phyloP scores from a whole-genome alignment of 2,329 filamentous ascomycete genomes.

The Herpotrichia juniperi region DNA sequence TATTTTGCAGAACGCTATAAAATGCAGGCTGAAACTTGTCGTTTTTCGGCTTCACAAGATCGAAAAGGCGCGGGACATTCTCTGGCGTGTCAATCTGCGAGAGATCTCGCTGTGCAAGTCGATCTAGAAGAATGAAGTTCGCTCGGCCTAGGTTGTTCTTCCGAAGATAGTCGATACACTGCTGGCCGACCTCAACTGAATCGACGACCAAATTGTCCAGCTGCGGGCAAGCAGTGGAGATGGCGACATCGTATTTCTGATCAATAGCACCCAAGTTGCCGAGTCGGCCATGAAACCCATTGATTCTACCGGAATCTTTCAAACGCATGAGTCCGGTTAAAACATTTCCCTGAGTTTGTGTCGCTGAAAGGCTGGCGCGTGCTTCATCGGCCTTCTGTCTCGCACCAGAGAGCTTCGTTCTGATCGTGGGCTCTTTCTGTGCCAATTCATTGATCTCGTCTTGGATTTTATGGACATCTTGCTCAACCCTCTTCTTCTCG shows the following conservation, averaged over 20 bases:
- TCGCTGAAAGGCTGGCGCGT: slow-evolving; percentile 84
- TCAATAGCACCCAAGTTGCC: slow-evolving; percentile 95
- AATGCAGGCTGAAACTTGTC: slow-evolving; percentile 88
- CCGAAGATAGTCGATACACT: slow-evolving; percentile 95
- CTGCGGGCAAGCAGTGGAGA: slow-evolving; percentile 90
- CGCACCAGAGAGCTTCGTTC: slow-evolving; percentile 83
- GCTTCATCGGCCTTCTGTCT: slow-evolving; percentile 97
- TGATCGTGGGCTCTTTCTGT: slow-evolving; percentile 79
- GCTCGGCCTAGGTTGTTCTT: slow-evolving; percentile 97
- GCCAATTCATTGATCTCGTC: slow-evolving; percentile 74
- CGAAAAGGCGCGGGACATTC: slow-evolving; percentile 88
- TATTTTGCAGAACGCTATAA: slow-evolving; percentile 94
- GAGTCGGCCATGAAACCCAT: slow-evolving; percentile 93
- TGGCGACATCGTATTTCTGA: slow-evolving; percentile 93
- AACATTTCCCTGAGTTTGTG: slow-evolving; percentile 91
- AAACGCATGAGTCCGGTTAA: slow-evolving; percentile 90
- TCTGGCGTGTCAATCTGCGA: slow-evolving; percentile 86
- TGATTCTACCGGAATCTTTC: slow-evolving; percentile 94
- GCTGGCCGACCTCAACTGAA: slow-evolving; percentile 92
- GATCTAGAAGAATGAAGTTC: slow-evolving; percentile 96
- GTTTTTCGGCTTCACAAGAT: slow-evolving; percentile 87
- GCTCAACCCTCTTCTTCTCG: slow-evolving; percentile 73
- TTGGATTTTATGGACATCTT: slow-evolving; percentile 74
- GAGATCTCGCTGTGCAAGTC: slow-evolving; percentile 78
- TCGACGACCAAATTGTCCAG: slow-evolving; percentile 98